A percentile compares a stretch with the other conserved stretches of the same genome.
Conservation (phyloP, 2,329 filamentous ascomycete genomes). For the Colletotrichum trifolii region DNA sequence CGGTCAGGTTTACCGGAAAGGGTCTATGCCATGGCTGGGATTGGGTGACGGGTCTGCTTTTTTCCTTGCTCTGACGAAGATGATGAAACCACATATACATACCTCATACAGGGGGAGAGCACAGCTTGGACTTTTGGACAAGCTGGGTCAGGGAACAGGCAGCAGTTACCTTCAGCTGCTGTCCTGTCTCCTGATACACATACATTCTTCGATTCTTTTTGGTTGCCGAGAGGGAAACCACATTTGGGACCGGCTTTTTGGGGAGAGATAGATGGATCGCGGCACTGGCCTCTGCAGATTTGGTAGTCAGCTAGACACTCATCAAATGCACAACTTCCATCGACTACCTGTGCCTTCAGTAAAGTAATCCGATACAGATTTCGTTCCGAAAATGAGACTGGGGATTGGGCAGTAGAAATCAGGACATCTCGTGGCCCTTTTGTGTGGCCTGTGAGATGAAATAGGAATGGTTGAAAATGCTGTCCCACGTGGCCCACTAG, state of each 20-base stretch:
- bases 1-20: conserved; percentile 14
- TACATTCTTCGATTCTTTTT: conserved; percentile 31
- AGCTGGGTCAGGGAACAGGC: conserved; percentile 1
- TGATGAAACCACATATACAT: conserved; percentile 33
- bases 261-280: conserved; percentile 3
- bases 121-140: neutral
- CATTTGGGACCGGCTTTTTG: conserved; percentile 31
- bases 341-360: neutral
- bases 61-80: conserved; percentile 27
- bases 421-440: neutral
- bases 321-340: conserved; percentile 22
- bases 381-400: neutral
- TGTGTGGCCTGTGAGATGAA: neutral
- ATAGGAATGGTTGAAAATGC: neutral
- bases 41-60: neutral
- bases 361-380: neutral
- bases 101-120: neutral
- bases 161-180: conserved; percentile 9
- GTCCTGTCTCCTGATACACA: conserved; percentile 14
- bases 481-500: neutral
- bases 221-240: neutral
- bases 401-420: too few species aligned
- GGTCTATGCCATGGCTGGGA: neutral
- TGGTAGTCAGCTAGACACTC: conserved; percentile 3
- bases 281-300: neutral